A percentile compares a stretch with the other conserved stretches of the same genome.
phyloP scores from a whole-genome alignment of 2,329 filamentous ascomycete genomes.

The Sporothrix brunneoviolacea region DNA sequence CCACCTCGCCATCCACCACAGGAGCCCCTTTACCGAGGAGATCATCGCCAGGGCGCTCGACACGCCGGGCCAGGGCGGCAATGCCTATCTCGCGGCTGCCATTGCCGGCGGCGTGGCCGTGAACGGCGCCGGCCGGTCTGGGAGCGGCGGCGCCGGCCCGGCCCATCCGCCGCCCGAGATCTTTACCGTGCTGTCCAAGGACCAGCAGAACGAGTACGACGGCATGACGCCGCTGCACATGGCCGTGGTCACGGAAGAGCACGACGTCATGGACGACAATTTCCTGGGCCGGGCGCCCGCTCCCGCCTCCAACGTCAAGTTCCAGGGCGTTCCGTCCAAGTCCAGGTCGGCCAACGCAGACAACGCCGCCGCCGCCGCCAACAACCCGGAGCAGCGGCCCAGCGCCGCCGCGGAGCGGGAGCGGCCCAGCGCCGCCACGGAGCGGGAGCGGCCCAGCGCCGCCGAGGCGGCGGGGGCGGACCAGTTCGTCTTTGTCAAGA shows the following conservation, averaged over 20 bases:
- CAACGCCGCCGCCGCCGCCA: no score
- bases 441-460: not conserved
- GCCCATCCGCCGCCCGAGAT: no score
- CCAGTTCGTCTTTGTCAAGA: not conserved
- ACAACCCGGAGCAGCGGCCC: not conserved
- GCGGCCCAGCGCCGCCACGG: not conserved
- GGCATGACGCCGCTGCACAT: conserved; percentile 10
- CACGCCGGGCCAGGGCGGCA: not conserved
- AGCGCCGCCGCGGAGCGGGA: not conserved
- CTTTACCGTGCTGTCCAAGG: not conserved
- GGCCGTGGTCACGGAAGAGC: not conserved
- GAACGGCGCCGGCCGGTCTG: no score
- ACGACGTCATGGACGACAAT: not conserved
- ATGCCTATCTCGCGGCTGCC: no score
- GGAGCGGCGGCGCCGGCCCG: no score
- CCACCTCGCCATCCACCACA: conserved; percentile 5
- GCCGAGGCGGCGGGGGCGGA: no score
- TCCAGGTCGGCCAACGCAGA: not conserved
- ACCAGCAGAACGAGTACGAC: not conserved
- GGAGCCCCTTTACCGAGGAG: conserved; percentile 9
- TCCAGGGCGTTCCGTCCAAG: not conserved
- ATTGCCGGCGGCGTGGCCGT: no score
- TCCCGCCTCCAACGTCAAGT: not conserved
- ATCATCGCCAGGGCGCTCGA: not conserved
- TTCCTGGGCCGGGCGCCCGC: not conserved